Conservation (phyloP, 192 early-diverging fungal genomes). For the Coemansia sp. region DNA sequence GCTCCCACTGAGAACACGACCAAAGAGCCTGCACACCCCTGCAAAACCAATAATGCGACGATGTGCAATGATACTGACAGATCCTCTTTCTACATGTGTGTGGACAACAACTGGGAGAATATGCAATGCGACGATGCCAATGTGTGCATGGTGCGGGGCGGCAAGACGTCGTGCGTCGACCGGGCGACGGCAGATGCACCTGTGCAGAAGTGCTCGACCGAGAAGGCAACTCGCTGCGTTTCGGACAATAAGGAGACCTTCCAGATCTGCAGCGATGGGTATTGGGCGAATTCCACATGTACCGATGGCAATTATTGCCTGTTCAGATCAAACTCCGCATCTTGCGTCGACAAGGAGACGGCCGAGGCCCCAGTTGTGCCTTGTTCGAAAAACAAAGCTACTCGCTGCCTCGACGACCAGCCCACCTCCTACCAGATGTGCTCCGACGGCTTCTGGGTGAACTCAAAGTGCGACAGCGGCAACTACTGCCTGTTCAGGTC, state of each 20-base stretch:
- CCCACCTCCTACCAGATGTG: conserved; percentile 21
- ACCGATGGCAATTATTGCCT: conserved; percentile 16
- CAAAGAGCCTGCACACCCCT: neutral
- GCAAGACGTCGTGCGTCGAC: conserved; percentile 24
- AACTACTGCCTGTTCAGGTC: conserved; percentile 32
- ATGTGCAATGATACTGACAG: conserved; percentile 21
- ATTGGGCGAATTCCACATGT: conserved; percentile 42
- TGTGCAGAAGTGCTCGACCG: conserved; percentile 16
- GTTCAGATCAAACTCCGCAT: conserved; percentile 2
- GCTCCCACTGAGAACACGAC: conserved; percentile 3
- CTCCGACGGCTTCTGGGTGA: conserved; percentile 20
- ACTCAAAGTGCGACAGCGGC: conserved; percentile 23
- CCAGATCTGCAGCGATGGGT: conserved; percentile 35
- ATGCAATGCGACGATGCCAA: conserved; percentile 35
- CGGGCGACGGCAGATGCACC: conserved; percentile 22
- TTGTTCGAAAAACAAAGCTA: conserved; percentile 13
- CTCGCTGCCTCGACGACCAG: conserved; percentile 15
- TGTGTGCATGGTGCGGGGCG: conserved; percentile 26
- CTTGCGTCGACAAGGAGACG: conserved; percentile 24
- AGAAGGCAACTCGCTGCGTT: conserved; percentile 23
- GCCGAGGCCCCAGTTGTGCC: conserved; percentile 23
- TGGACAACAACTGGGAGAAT: conserved; percentile 22
- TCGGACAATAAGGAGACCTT: conserved; percentile 16
- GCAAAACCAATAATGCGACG: conserved; percentile 26
- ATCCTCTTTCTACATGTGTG: conserved; percentile 32